Evolutionary conservation across 331 rosid genomes (phyloP).

Genomic region (Malus hybrid): DNA sequence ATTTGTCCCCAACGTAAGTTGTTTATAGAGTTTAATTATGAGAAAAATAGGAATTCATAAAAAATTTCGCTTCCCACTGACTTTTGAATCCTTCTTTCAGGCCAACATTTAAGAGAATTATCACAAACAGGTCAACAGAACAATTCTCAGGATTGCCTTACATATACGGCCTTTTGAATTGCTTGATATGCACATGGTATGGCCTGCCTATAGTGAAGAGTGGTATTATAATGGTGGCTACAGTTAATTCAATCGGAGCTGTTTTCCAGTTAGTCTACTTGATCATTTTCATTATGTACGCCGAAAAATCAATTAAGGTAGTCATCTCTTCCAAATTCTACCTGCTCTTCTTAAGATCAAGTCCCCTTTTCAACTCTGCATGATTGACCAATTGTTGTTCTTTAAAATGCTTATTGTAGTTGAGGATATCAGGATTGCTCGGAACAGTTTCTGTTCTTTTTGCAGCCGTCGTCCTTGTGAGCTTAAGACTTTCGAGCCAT

Average conservation of each 20-base stretch:
- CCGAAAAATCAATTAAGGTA: slow-evolving; percentile 56
- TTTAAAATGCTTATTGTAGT: slow-evolving; percentile 30
- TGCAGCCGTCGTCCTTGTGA: slow-evolving; percentile 40
- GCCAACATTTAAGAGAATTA: slow-evolving; percentile 73
- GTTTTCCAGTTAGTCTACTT: slow-evolving; percentile 63
- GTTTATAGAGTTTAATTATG: background rate
- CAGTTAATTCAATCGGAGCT: slow-evolving; percentile 73
- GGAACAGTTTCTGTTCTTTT: slow-evolving; percentile 37
- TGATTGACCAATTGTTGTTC: background rate
- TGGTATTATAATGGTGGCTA: slow-evolving; percentile 45
- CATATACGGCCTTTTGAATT: slow-evolving; percentile 60
- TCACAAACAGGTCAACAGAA: slow-evolving; percentile 71
- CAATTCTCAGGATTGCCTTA: slow-evolving; percentile 86
- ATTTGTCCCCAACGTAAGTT: slow-evolving; percentile 35
- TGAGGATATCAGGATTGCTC: slow-evolving; percentile 51
- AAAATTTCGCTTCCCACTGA: background rate
- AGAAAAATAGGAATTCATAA: background rate
- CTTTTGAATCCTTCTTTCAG: slow-evolving; percentile 22
- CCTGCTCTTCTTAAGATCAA: background rate
- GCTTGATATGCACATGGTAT: slow-evolving; percentile 78
- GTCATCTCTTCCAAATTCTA: background rate
- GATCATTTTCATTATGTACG: slow-evolving; percentile 39
- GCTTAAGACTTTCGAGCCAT: slow-evolving; percentile 25
- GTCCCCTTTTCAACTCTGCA: background rate
- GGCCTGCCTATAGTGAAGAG: slow-evolving; percentile 53